Evolutionary conservation across 2,329 filamentous ascomycete species (phyloP).

Genomic region (Grosmannia huntii): DNA sequence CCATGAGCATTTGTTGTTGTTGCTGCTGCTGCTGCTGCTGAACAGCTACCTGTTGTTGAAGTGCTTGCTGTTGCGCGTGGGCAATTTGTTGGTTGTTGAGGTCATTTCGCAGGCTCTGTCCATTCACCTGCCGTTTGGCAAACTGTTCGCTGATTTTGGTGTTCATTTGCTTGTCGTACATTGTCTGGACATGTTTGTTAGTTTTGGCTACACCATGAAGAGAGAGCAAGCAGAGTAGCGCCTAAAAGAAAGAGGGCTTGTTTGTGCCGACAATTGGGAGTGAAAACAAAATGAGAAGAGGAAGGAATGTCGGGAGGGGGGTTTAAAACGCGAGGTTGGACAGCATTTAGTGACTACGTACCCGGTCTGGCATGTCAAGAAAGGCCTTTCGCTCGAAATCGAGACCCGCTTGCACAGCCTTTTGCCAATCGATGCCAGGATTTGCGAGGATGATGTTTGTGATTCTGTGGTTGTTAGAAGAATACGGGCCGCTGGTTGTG

Average conservation of each 20-base stretch:
- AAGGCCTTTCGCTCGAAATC: conserved; percentile 36
- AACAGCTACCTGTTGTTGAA: conserved; percentile 12
- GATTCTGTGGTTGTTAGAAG: conserved; percentile 24
- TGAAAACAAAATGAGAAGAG: not conserved
- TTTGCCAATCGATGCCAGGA: conserved; percentile 25
- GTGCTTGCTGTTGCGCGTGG: conserved; percentile 18
- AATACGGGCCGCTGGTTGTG: not conserved
- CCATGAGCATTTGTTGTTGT: conserved; percentile 32
- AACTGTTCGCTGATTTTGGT: conserved; percentile 35
- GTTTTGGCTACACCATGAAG: not conserved
- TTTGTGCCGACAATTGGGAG: not conserved
- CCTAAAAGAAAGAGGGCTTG: not conserved
- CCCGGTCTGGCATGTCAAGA: conserved; percentile 33
- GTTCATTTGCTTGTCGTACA: conserved; percentile 36
- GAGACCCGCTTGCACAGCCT: conserved; percentile 28
- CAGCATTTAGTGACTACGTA: conserved; percentile 15
- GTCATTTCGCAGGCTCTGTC: conserved; percentile 34
- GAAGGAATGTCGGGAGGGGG: not conserved
- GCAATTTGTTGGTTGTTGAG: conserved; percentile 27
- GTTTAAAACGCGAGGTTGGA: not conserved
- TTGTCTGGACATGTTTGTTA: not conserved
- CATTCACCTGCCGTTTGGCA: conserved; percentile 36
- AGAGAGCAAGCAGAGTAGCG: too few species aligned
- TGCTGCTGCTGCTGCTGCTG: conserved; percentile 14
- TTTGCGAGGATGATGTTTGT: conserved; percentile 37